Conservation (phyloP, 2,329 filamentous ascomycete species). For the Balansia obtecta region DNA sequence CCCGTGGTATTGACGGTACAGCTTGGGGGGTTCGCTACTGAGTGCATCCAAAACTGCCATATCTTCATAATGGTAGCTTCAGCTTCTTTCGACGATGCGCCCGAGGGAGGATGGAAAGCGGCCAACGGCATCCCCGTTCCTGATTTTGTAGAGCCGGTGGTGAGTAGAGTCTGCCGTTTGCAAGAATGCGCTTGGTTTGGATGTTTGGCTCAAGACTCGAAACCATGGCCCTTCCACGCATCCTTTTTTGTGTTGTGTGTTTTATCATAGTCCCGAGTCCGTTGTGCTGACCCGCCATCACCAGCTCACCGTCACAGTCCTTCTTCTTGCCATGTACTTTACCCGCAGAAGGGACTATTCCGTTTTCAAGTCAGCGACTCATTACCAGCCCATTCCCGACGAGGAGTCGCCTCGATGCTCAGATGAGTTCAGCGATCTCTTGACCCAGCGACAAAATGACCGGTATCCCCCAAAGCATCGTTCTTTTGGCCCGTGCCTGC, state of each 20-base stretch:
- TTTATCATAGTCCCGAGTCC: too few relatives aligned
- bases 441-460: conserved; percentile 4
- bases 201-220: too few relatives aligned
- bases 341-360: conserved; percentile 23
- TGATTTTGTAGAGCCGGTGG: conserved; percentile 22
- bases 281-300: neutral
- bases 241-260: too few relatives aligned
- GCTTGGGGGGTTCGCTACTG: neutral
- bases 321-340: conserved; percentile 24
- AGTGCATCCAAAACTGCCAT: neutral
- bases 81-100: conserved; percentile 7
- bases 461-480: conserved; percentile 10
- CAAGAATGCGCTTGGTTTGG: neutral
- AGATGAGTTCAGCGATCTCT: conserved; percentile 9
- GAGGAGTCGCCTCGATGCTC: conserved; percentile 14
- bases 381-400: conserved; percentile 14
- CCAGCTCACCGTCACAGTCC: conserved; percentile 25
- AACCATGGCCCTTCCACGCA: too few relatives aligned
- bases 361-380: conserved; percentile 13
- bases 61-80: neutral
- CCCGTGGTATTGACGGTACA: neutral
- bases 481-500: conserved; percentile 8
- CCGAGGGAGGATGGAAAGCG: conserved; percentile 14
- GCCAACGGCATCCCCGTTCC: conserved; percentile 17
- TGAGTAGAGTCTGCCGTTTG: conserved; percentile 8